These are phyloP conservation scores for Lumnitzera racemosa DNA, from an alignment of 345 rosid species.

Conservation along the genomic window DNA sequence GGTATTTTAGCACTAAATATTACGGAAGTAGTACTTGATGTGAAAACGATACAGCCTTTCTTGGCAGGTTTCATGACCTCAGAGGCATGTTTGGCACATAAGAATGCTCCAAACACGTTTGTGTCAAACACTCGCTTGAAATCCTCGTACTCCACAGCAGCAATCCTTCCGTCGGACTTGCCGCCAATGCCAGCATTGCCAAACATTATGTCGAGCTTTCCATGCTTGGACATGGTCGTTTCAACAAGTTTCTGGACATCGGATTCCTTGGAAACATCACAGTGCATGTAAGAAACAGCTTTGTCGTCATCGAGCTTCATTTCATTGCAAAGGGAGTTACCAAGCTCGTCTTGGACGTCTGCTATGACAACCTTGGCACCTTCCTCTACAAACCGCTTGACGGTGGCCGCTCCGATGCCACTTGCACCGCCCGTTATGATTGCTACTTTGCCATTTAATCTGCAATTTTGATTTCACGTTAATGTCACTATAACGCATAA, in stretches of 20 bases:
- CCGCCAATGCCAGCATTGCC: slow-evolving; percentile 18
- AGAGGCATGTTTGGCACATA: slow-evolving; percentile 21
- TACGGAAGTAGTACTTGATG: slow-evolving; percentile 6
- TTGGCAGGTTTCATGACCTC: slow-evolving; percentile 14
- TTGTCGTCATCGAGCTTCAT: slow-evolving; percentile 1
- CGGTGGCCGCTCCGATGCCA: slow-evolving; percentile 19
- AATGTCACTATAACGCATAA: too few relatives aligned
- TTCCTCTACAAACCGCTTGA: slow-evolving; percentile 11
- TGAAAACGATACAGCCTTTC: slow-evolving; percentile 19
- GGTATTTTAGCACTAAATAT: background rate
- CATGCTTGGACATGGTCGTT: slow-evolving; percentile 12
- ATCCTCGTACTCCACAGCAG: background rate
- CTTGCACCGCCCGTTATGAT: slow-evolving; percentile 24
- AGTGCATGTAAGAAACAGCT: slow-evolving; percentile 15
- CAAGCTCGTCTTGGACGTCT: slow-evolving; percentile 25
- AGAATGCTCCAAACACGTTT: slow-evolving; percentile 13
- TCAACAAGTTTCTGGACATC: slow-evolving; percentile 20
- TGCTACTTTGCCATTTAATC: slow-evolving; percentile 29
- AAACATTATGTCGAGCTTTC: slow-evolving; percentile 27
- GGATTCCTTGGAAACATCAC: slow-evolving; percentile 15
- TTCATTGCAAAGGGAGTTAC: slow-evolving; percentile 15
- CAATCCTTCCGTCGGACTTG: background rate
- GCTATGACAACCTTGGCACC: slow-evolving; percentile 28
- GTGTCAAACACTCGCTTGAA: slow-evolving; percentile 11
- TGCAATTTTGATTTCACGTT: background rate